phyloP scores from a whole-genome alignment of 2,329 filamentous ascomycete genomes.

The Hypoxylon sp. region DNA sequence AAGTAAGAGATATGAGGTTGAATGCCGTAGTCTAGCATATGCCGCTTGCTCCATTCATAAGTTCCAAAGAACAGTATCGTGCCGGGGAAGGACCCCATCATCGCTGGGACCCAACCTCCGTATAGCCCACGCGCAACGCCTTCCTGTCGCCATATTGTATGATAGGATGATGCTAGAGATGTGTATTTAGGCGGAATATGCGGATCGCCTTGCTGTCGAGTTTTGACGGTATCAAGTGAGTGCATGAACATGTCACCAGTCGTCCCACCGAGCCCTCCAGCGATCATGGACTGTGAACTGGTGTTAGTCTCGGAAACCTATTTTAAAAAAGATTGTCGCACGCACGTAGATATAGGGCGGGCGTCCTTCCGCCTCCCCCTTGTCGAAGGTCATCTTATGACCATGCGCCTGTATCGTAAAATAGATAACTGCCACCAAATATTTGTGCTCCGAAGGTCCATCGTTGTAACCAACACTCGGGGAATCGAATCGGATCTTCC shows the following conservation, averaged over 20 bases:
- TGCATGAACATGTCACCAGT: constrained; percentile 99
- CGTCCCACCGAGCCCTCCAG: constrained; percentile 90
- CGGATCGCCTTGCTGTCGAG: constrained; percentile 95
- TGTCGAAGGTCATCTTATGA: constrained; percentile 56
- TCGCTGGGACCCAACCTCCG: constrained; percentile 90
- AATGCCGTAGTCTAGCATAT: constrained; percentile 86
- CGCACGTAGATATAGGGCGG: constrained; percentile 75
- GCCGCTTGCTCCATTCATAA: constrained; percentile 94
- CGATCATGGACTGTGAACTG: constrained; percentile 83
- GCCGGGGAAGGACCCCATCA: constrained; percentile 91
- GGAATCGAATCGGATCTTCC: constrained; percentile 36
- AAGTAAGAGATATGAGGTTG: constrained; percentile 89
- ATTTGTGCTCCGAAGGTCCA: constrained; percentile 48
- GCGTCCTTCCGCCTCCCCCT: constrained; percentile 67
- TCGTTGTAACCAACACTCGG: constrained; percentile 43
- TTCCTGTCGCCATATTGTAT: constrained; percentile 93
- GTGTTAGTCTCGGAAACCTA: constrained; percentile 40
- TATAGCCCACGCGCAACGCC: constrained; percentile 89
- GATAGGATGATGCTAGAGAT: constrained; percentile 89
- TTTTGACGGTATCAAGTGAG: constrained; percentile 98
- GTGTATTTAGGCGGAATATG: constrained; percentile 93
- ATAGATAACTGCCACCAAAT: constrained; percentile 43
- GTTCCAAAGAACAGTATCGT: constrained; percentile 96
- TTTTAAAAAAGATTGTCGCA: constrained; percentile 38
- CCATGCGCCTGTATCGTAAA: constrained; percentile 39